phyloP scores from a whole-genome alignment of 257 asterid genomes.

The Nicotiana paniculata region DNA sequence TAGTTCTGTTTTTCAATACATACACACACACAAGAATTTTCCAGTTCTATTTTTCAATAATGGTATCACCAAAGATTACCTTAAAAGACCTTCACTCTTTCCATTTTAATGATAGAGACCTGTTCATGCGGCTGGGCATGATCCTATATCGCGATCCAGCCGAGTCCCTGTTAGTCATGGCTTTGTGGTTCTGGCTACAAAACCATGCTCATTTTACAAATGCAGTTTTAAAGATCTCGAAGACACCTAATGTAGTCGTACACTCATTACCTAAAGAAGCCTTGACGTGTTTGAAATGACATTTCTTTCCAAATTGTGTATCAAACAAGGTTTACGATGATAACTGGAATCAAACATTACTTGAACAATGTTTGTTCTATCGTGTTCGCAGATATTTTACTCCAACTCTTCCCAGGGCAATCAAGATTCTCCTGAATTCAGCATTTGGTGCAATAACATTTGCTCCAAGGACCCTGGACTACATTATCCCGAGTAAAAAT shows the following conservation, averaged over 20 bases:
- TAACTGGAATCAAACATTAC: neutral
- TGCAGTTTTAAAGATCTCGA: neutral
- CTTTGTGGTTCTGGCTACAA: neutral
- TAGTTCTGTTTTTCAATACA: no score
- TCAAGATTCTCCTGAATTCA: neutral
- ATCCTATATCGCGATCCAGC: no score
- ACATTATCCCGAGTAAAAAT: neutral
- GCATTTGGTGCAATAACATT: constrained; percentile 4
- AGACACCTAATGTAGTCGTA: neutral
- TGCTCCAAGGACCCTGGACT: neutral
- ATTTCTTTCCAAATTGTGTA: neutral
- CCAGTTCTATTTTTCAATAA: no score
- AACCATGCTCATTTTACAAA: neutral
- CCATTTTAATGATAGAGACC: no score
- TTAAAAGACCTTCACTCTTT: no score
- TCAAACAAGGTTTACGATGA: constrained; percentile 8
- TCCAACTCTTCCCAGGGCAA: neutral
- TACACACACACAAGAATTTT: no score
- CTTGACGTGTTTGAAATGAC: neutral
- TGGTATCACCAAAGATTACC: no score
- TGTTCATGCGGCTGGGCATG: no score
- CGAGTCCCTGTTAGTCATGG: no score
- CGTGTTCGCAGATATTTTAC: constrained; percentile 11
- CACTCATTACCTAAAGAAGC: neutral
- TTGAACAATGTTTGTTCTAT: constrained; percentile 9